phyloP scores from a whole-genome alignment of 441 rosid genomes.

The Pelargonium exstipulatum region DNA sequence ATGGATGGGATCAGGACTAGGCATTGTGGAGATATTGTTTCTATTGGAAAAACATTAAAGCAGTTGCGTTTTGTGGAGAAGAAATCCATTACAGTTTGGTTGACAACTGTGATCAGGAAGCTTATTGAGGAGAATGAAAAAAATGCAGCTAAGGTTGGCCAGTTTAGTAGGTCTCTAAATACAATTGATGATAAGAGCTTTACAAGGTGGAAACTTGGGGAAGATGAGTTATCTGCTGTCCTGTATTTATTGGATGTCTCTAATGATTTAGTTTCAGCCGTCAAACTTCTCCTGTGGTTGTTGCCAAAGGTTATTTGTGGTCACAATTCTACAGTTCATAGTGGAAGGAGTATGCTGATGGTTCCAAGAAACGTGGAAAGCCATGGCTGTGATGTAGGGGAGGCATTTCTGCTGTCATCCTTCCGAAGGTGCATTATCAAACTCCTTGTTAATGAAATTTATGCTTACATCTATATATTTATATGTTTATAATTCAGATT shows the following conservation, averaged over 20 bases:
- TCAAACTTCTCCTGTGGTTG: constrained; percentile 84
- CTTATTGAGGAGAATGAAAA: constrained; percentile 83
- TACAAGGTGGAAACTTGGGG: constrained; percentile 82
- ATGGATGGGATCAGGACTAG: constrained; percentile 49
- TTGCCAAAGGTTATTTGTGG: constrained; percentile 67
- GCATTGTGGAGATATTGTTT: constrained; percentile 52
- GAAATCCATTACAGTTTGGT: constrained; percentile 74
- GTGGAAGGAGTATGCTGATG: constrained; percentile 62
- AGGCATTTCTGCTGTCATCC: constrained; percentile 71
- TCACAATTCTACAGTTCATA: constrained; percentile 52
- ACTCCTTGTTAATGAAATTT: constrained; percentile 8
- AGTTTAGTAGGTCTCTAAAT: constrained; percentile 46
- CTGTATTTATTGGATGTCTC: constrained; percentile 78
- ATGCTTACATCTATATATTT: neutral
- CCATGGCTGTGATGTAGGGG: constrained; percentile 74
- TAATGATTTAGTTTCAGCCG: constrained; percentile 67
- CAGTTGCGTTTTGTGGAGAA: constrained; percentile 73
- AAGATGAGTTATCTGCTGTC: constrained; percentile 76
- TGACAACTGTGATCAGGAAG: constrained; percentile 60
- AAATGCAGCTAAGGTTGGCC: constrained; percentile 53
- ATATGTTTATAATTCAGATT: neutral
- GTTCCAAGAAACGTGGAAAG: constrained; percentile 62
- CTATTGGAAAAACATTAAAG: constrained; percentile 72
- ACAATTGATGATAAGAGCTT: constrained; percentile 61
- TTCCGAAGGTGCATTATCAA: constrained; percentile 61